phyloP scores from a whole-genome alignment of 768 basidiomycete genomes.

The Tricholoma furcatifolium region DNA sequence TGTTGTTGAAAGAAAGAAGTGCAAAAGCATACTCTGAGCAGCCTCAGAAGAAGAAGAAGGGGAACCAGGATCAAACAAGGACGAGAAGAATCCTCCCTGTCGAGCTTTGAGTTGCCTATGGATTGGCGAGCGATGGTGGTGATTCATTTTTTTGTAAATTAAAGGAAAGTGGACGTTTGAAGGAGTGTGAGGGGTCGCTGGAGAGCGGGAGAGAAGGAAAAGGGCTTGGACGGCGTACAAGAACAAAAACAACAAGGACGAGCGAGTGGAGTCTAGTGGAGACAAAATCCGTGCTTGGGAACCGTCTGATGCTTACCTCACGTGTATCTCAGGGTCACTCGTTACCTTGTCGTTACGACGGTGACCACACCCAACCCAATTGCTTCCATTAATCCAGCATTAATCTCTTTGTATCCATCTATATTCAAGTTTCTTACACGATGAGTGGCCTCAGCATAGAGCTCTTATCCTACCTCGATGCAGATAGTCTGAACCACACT shows the following conservation, averaged over 20 bases:
- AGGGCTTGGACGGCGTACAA: not conserved
- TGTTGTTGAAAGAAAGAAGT: not conserved
- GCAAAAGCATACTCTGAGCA: not conserved
- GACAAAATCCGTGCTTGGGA: not conserved
- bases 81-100: constrained; percentile 6
- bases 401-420: too few relatives aligned
- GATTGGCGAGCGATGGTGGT: constrained; percentile 25
- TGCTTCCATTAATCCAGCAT: too few relatives aligned
- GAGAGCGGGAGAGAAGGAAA: not conserved
- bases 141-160: constrained; percentile 21
- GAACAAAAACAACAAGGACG: not conserved
- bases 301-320: not conserved
- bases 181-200: constrained; percentile 17
- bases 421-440: too few relatives aligned
- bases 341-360: too few relatives aligned
- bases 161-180: constrained; percentile 12
- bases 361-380: too few relatives aligned
- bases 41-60: not conserved
- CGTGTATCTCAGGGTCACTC: not conserved
- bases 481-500: too few relatives aligned
- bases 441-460: too few relatives aligned
- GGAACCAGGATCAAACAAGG: not conserved
- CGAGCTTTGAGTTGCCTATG: constrained; percentile 27
- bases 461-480: too few relatives aligned
- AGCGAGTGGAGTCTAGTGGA: not conserved